phyloP scores from a whole-genome alignment of 2,329 filamentous ascomycete species.

The Verticillium klebahnii region DNA sequence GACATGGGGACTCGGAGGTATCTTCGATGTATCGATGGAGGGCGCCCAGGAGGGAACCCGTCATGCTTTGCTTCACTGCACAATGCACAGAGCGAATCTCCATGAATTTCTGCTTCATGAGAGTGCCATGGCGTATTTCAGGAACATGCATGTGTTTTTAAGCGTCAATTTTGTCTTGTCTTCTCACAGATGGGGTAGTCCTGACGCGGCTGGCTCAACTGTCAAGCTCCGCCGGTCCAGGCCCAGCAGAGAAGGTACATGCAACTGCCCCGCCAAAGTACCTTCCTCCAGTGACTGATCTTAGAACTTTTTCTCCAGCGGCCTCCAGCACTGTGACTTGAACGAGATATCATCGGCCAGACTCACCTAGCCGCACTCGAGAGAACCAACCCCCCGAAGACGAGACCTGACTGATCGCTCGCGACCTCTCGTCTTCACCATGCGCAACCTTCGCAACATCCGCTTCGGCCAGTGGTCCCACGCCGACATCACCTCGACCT shows the following conservation, averaged over 20 bases:
- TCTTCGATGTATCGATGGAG: not conserved
- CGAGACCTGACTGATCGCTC: not conserved
- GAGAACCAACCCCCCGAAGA: not conserved
- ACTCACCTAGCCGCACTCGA: not conserved
- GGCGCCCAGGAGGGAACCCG: not conserved
- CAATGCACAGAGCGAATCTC: no score
- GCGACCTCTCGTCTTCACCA: constrained; percentile 30
- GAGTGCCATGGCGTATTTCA: not conserved
- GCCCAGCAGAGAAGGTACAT: not conserved
- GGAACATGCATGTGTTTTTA: no score
- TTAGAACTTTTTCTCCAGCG: not conserved
- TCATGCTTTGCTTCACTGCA: not conserved
- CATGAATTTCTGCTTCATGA: not conserved
- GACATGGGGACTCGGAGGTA: not conserved
- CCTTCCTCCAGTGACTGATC: not conserved
- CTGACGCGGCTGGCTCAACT: no score
- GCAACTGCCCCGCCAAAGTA: constrained; percentile 1
- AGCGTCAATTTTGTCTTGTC: no score
- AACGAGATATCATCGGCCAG: not conserved
- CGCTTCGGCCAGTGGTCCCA: constrained; percentile 63
- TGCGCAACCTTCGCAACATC: constrained; percentile 86
- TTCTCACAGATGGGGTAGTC: no score
- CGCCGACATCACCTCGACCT: constrained; percentile 64
- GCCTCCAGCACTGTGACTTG: not conserved
- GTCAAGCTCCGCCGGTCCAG: not conserved